Evolutionary conservation across 805 yeast genomes (phyloP).

Genomic region (Candida xiaguanensis): DNA sequence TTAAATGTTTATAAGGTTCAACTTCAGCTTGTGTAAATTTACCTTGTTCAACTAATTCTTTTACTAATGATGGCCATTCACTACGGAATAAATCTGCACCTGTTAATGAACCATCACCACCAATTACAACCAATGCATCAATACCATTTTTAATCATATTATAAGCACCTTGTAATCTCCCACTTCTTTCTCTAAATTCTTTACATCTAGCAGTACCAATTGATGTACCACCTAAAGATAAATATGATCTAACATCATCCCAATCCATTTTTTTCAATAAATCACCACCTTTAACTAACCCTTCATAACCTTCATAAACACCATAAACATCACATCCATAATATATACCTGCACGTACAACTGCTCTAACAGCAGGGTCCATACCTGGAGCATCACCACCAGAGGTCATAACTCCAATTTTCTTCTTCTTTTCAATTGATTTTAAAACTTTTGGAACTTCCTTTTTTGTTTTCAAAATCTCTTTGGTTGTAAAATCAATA

Average conservation of each 20-base stretch:
- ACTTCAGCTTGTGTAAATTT: slow-evolving; percentile 45
- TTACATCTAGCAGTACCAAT: slow-evolving; percentile 76
- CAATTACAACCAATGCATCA: slow-evolving; percentile 76
- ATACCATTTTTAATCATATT: slow-evolving; percentile 69
- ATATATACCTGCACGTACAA: slow-evolving; percentile 63
- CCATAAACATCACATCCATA: slow-evolving; percentile 65
- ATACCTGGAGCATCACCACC: slow-evolving; percentile 85
- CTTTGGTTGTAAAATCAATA: slow-evolving; percentile 20
- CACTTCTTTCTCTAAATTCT: slow-evolving; percentile 63
- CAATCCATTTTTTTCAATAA: slow-evolving; percentile 60
- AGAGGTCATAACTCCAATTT: slow-evolving; percentile 73
- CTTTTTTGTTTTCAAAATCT: slow-evolving; percentile 15
- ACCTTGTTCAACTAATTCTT: slow-evolving; percentile 48
- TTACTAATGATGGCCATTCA: slow-evolving; percentile 72
- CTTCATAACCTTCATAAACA: slow-evolving; percentile 71
- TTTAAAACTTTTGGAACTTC: slow-evolving; percentile 10
- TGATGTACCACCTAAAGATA: slow-evolving; percentile 69
- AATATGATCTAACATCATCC: slow-evolving; percentile 72
- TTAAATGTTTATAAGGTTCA: slow-evolving; percentile 51
- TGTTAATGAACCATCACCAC: slow-evolving; percentile 81
- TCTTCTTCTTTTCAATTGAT: slow-evolving; percentile 28
- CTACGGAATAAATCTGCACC: slow-evolving; percentile 76
- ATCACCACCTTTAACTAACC: slow-evolving; percentile 64
- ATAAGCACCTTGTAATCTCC: slow-evolving; percentile 60
- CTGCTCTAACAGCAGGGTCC: slow-evolving; percentile 75